Evolutionary conservation across 768 basidiomycete genomes (phyloP).

Genomic region (Collybiopsis confluens): DNA sequence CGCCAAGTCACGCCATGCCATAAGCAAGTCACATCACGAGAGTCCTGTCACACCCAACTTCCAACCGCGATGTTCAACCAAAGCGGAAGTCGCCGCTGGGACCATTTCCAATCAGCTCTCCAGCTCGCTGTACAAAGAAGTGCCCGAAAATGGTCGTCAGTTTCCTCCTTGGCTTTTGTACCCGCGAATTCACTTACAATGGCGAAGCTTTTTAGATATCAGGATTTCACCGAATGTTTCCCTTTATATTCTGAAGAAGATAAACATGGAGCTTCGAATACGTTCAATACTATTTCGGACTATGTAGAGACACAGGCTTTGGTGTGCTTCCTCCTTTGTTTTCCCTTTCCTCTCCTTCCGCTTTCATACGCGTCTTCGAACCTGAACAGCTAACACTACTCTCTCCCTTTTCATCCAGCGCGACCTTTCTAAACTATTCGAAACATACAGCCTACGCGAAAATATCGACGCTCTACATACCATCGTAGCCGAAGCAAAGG

Average conservation of each 20-base stretch:
- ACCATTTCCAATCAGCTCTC: constrained; percentile 51
- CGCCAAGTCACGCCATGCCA: too few relatives aligned
- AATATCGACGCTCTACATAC: constrained; percentile 69
- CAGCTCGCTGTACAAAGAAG: constrained; percentile 52
- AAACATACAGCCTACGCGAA: constrained; percentile 60
- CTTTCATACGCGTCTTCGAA: too few relatives aligned
- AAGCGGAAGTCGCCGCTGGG: constrained; percentile 35
- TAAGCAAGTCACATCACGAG: neutral
- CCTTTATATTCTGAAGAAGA: constrained; percentile 63
- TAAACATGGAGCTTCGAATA: constrained; percentile 54
- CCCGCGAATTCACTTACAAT: constrained; percentile 3
- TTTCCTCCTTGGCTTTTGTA: too few relatives aligned
- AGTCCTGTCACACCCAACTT: neutral
- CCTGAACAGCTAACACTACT: too few relatives aligned
- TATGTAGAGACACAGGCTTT: constrained; percentile 66
- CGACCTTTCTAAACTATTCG: constrained; percentile 66
- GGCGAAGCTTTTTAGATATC: constrained; percentile 36
- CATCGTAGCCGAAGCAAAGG: constrained; percentile 65
- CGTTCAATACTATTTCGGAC: constrained; percentile 62
- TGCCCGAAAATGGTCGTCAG: constrained; percentile 58
- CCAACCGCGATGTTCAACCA: constrained; percentile 8
- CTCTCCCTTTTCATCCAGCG: constrained; percentile 37
- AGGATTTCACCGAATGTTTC: constrained; percentile 64
- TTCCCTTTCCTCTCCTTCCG: too few relatives aligned
- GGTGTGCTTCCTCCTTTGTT: too few relatives aligned